A percentile compares a stretch with the other conserved stretches of the same genome.
Conservation (phyloP, 164 flowering plant genomes). For the Tetrastigma voinierianum region DNA sequence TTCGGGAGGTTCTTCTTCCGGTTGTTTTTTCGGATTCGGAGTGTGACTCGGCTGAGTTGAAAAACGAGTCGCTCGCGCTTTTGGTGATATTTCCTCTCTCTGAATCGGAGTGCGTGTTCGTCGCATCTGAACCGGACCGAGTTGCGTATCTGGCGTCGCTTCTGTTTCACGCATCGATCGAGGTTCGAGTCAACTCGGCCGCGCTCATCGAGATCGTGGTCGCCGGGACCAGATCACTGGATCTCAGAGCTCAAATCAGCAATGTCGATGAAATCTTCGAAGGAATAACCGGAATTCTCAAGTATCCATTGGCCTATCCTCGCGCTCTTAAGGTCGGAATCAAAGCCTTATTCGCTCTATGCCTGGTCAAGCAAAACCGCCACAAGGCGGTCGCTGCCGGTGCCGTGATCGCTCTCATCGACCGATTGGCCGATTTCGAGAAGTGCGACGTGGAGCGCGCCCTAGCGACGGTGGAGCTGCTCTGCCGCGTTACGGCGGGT, state of each 20-base stretch:
- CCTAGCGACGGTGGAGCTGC: conserved; percentile 83
- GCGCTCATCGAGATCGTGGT: conserved; percentile 62
- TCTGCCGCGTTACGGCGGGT: conserved; percentile 69
- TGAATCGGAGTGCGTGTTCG: conserved; percentile 48
- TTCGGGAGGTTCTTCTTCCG: conserved; percentile 28
- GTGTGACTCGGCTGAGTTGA: conserved; percentile 41
- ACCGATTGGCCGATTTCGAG: conserved; percentile 68
- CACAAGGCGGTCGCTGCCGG: conserved; percentile 71
- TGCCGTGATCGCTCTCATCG: conserved; percentile 59
- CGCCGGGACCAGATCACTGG: conserved; percentile 59
- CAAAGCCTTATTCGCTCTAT: conserved; percentile 73
- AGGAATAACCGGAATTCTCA: conserved; percentile 57
- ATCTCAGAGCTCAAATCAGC: conserved; percentile 51
- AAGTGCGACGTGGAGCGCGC: conserved; percentile 86
- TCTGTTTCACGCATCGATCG: conserved; percentile 55
- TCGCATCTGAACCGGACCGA: conserved; percentile 50
- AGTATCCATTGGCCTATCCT: conserved; percentile 40
- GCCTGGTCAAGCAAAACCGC: conserved; percentile 68
- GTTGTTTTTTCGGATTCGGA: conserved; percentile 32
- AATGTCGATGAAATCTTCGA: conserved; percentile 49
- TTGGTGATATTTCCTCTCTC: conserved; percentile 51
- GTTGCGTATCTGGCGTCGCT: conserved; percentile 39
- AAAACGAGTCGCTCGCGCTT: conserved; percentile 62
- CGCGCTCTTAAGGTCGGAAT: conserved; percentile 65
- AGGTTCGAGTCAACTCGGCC: conserved; percentile 72